These are phyloP conservation scores for Aristolochia californica DNA, from an alignment of 164 flowering plant genomes.

Conservation along the genomic window DNA sequence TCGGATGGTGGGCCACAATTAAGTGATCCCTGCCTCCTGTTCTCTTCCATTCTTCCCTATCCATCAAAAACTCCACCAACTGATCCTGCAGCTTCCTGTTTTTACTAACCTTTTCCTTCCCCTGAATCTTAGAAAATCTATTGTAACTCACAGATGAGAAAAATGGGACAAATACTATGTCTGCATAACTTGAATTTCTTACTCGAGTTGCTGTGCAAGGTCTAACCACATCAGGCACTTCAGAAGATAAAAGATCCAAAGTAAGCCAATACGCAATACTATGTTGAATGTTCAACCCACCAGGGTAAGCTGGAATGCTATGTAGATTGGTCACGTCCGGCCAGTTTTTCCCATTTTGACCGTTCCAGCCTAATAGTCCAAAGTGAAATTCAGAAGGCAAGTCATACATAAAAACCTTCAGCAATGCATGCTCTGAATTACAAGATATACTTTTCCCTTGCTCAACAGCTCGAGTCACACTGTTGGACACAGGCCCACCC, in stretches of 20 bases:
- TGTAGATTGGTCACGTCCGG: conserved; percentile 36
- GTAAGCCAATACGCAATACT: conserved; percentile 92
- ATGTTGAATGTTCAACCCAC: conserved; percentile 85
- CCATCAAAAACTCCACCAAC: conserved; percentile 51
- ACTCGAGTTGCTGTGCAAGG: conserved; percentile 75
- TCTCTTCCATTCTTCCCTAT: conserved; percentile 61
- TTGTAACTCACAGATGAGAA: conserved; percentile 89
- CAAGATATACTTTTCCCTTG: conserved; percentile 16
- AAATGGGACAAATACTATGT: conserved; percentile 76
- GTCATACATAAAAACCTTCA: conserved; percentile 74
- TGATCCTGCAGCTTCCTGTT: conserved; percentile 51
- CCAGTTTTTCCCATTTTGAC: conserved; percentile 39
- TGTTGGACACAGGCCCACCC: conserved; percentile 7
- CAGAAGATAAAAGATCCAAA: conserved; percentile 72
- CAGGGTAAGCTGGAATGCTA: conserved; percentile 58
- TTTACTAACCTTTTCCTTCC: conserved; percentile 36
- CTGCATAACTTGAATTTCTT: conserved; percentile 56
- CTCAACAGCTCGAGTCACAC: conserved; percentile 7
- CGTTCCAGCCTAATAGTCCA: conserved; percentile 66
- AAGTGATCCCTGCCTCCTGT: conserved; percentile 64
- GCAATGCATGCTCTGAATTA: conserved; percentile 24
- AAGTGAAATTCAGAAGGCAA: conserved; percentile 85
- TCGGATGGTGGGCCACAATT: conserved; percentile 91
- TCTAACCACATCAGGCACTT: conserved; percentile 22
- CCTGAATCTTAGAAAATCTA: conserved; percentile 45